Evolutionary conservation across 176 grass and related monocot genomes (phyloP).

Genomic region (Aegilops longissima): DNA sequence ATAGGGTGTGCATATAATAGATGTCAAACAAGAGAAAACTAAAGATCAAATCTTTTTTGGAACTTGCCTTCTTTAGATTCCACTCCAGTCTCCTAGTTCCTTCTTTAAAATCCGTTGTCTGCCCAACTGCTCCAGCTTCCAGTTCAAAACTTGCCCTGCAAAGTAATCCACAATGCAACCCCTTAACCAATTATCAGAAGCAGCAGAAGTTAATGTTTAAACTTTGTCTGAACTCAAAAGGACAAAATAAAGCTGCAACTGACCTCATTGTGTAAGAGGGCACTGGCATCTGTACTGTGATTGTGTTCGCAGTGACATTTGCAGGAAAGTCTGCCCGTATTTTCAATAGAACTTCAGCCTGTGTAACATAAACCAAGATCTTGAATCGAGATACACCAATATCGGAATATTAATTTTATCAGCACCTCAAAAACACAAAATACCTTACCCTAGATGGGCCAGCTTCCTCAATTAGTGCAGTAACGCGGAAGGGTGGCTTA

Average conservation of each 20-base stretch:
- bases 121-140: conserved; percentile 86
- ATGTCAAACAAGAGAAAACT: background rate
- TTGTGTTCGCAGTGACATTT: conserved; percentile 89
- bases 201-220: background rate
- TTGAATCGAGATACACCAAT: conserved; percentile 13
- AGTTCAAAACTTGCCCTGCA: conserved; percentile 96
- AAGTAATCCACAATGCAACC: background rate
- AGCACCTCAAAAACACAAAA: conserved; percentile 28
- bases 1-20: background rate
- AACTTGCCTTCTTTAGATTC: conserved; percentile 93
- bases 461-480: conserved; percentile 93
- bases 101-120: conserved; percentile 96
- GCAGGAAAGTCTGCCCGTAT: conserved; percentile 91
- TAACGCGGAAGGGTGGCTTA: conserved; percentile 86
- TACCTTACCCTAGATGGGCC: conserved; percentile 65
- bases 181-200: conserved; percentile 14
- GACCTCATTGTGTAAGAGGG: conserved; percentile 88
- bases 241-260: conserved; percentile 16
- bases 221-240: background rate
- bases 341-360: conserved; percentile 97
- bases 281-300: conserved; percentile 94
- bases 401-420: conserved; percentile 4
- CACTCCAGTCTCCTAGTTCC: conserved; percentile 93
- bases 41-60: background rate
- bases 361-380: conserved; percentile 14